These are phyloP conservation scores for Globisporangium splendens DNA, from an alignment of 352 stramenopile species.

Conservation along the genomic window DNA sequence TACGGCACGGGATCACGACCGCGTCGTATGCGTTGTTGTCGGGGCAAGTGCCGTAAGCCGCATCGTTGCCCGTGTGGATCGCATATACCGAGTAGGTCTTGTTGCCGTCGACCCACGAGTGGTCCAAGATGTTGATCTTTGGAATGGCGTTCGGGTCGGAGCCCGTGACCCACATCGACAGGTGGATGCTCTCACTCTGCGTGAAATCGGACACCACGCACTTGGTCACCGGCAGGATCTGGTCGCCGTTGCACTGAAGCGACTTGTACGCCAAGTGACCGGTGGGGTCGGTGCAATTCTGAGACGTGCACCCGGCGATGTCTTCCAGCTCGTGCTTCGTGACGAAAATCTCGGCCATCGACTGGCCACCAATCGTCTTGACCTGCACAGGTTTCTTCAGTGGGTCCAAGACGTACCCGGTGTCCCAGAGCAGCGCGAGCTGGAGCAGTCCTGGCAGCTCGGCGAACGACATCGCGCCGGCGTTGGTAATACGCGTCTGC, in stretches of 20 bases:
- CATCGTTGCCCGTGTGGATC: conserved; percentile 5
- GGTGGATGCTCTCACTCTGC: conserved; percentile 3
- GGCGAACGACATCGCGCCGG: conserved; percentile 16
- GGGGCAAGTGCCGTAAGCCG: background rate
- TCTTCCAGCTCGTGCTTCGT: conserved; percentile 18
- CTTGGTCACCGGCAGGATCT: conserved; percentile 22
- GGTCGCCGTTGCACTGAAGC: conserved; percentile 14
- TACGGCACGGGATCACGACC: conserved; percentile 7
- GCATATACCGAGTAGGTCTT: background rate
- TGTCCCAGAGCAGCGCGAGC: conserved; percentile 56
- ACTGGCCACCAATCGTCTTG: conserved; percentile 19
- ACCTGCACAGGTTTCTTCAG: conserved; percentile 22
- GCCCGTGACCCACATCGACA: conserved; percentile 26
- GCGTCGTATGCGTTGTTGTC: conserved; percentile 3
- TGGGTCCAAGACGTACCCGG: conserved; percentile 26
- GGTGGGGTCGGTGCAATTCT: conserved; percentile 17
- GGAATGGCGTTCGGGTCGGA: background rate
- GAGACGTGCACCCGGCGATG: conserved; percentile 9
- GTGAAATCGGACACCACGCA: conserved; percentile 19
- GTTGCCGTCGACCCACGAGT: conserved; percentile 4
- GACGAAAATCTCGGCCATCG: conserved; percentile 30
- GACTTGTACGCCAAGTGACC: conserved; percentile 14
- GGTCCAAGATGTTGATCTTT: background rate
- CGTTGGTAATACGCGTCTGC: conserved; percentile 10
- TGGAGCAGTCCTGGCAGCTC: conserved; percentile 33